Evolutionary conservation across 495 filamentous ascomycete species (phyloP), one percentile per base, ranked within the genome.

Genomic region (Penicillium paxilli): DNA sequence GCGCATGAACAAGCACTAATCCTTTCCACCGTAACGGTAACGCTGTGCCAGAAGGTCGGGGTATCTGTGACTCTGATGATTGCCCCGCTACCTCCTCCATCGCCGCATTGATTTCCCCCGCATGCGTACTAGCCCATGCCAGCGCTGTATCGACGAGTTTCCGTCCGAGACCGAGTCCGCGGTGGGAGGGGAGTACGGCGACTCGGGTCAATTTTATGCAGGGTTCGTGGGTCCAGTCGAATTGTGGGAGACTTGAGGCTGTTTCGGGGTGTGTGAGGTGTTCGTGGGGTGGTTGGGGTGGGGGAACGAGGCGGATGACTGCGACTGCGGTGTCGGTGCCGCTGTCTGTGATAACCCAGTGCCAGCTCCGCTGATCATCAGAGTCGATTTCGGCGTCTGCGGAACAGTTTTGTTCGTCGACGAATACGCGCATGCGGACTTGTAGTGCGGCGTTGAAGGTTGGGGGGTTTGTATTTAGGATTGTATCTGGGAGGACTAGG

Each of bases 201-300:
- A 96, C 67, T 2, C 92, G 79, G 9, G 90, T 88, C 1, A 96
- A 70, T 65, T 91, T 91, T 48, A 93, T 69, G 67, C 91, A 92
- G 1, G 86, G 81, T 49, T 96, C 90, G 30, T 77, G 64, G n/a
- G 57, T 28, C 59, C 56, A 54, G 41, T 72, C 65, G 26, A 45
- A 68, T 41, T 30, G 52, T 33, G 42, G 49, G 23, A 17, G 30
- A 4, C 46, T 41, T 19, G 21, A 10, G 2, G 30, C 44, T 5
- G 11, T 47, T 3, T 32, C 54, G 3, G 52, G 25, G 21, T 62
- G 46, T 73, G 37, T 73, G 50, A 49, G 30, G 16, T 65, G 65
- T 12, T 79, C 81, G 51, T 90, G 84, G 3, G 82, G 81, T 9
- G 73, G 61, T 53, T 92, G 85, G 10, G 87, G 88, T 9, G 90